Percentiles rank a stretch among this genome's conserved stretches.
These are phyloP conservation scores for Alternaria incomplexa DNA, from an alignment of 2,329 filamentous ascomycete genomes.

Conservation along the genomic window DNA sequence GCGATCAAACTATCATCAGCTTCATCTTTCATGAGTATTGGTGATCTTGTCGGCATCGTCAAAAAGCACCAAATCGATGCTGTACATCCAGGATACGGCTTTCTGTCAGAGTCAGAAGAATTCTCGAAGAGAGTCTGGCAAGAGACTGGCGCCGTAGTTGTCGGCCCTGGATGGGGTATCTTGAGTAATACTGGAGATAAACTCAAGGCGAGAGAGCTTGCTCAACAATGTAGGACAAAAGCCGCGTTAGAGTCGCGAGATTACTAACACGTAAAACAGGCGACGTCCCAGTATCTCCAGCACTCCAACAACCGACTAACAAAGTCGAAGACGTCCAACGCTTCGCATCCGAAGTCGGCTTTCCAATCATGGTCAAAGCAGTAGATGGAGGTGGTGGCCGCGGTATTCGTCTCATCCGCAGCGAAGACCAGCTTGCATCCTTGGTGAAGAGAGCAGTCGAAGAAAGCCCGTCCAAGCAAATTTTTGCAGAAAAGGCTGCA, in stretches of 20 bases:
- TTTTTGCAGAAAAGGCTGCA: slow-evolving; percentile 68
- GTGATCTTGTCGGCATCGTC: slow-evolving; percentile 55
- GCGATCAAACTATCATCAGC: slow-evolving; percentile 59
- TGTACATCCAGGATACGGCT: slow-evolving; percentile 67
- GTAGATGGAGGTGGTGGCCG: slow-evolving; percentile 68
- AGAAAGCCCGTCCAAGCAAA: slow-evolving; percentile 63
- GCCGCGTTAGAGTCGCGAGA: neutral
- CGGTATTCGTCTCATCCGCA: slow-evolving; percentile 62
- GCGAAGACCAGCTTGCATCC: slow-evolving; percentile 53
- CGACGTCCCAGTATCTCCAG: slow-evolving; percentile 59
- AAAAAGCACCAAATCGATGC: slow-evolving; percentile 60
- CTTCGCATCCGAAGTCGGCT: slow-evolving; percentile 66
- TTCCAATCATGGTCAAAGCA: slow-evolving; percentile 68
- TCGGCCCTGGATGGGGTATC: slow-evolving; percentile 65
- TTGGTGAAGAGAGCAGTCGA: slow-evolving; percentile 59
- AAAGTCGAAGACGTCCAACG: slow-evolving; percentile 50
- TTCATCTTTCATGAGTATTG: slow-evolving; percentile 60
- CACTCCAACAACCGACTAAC: slow-evolving; percentile 54
- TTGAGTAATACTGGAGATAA: slow-evolving; percentile 64
- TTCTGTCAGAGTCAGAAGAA: slow-evolving; percentile 64
- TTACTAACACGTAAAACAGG: slow-evolving; percentile 21
- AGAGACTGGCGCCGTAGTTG: slow-evolving; percentile 56
- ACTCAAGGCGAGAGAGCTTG: slow-evolving; percentile 59
- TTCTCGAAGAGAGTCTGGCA: slow-evolving; percentile 59
- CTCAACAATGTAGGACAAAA: slow-evolving; percentile 51